A percentile compares a stretch with the other conserved stretches of the same genome.
Conservation (phyloP, 78 protist species). For the Cavenderia fasciculata region DNA sequence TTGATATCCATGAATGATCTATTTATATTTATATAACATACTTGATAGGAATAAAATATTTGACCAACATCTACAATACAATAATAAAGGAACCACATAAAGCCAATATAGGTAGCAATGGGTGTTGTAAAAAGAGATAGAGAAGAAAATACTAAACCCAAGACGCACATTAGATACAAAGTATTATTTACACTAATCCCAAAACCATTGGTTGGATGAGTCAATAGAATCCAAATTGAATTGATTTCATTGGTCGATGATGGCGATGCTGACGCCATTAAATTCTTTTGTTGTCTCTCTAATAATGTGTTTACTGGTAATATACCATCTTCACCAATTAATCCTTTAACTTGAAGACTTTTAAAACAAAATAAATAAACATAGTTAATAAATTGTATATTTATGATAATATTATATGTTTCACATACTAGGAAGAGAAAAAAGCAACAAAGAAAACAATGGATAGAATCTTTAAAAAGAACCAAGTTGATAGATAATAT, state of each 20-base stretch:
- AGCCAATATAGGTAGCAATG: constrained; percentile 32
- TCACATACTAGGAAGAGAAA: constrained; percentile 61
- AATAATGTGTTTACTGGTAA: constrained; percentile 35
- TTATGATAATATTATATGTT: not conserved
- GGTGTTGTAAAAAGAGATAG: constrained; percentile 56
- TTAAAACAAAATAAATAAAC: not conserved
- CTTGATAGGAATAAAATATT: constrained; percentile 50
- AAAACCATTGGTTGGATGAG: constrained; percentile 38
- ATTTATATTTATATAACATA: not conserved
- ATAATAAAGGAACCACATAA: constrained; percentile 71
- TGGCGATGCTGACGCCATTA: not conserved
- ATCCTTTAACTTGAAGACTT: constrained; percentile 71
- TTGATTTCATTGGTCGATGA: constrained; percentile 28
- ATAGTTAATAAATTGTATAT: not conserved
- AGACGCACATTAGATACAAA: constrained; percentile 23
- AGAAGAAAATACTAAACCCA: constrained; percentile 31
- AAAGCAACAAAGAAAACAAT: constrained; percentile 61
- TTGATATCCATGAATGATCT: not conserved
- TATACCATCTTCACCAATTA: constrained; percentile 71
- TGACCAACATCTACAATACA: constrained; percentile 77
- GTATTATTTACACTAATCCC: constrained; percentile 46
- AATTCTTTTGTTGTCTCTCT: constrained; percentile 9
- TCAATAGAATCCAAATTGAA: constrained; percentile 60
- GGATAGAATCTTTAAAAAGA: constrained; percentile 46
- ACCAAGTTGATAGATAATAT: constrained; percentile 64